Evolutionary conservation across 164 flowering plant species (phyloP).

Genomic region (Magnolia officinalis): DNA sequence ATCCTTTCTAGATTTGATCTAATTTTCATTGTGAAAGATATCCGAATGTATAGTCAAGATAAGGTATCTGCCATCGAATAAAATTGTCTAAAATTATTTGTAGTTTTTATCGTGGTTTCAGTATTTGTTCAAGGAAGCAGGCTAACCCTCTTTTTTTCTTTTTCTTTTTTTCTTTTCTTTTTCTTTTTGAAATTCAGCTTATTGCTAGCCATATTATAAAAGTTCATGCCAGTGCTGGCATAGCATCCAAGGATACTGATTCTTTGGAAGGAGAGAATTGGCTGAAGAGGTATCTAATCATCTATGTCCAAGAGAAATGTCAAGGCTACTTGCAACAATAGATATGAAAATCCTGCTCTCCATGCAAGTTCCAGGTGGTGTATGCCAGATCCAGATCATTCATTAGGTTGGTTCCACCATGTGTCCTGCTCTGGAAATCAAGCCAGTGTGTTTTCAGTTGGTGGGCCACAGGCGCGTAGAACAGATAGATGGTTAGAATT

Average conservation of each 20-base stretch:
- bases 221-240: conserved; percentile 81
- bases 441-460: no score
- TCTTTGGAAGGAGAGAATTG: conserved; percentile 81
- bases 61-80: conserved; percentile 48
- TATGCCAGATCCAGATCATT: background rate
- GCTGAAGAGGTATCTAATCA: conserved; percentile 72
- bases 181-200: conserved; percentile 35
- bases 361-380: background rate
- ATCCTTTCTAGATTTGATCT: conserved; percentile 97
- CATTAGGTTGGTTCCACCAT: background rate
- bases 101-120: background rate
- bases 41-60: conserved; percentile 84
- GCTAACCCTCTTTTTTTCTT: background rate
- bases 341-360: background rate
- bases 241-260: conserved; percentile 40
- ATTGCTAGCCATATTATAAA: conserved; percentile 93
- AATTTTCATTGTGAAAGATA: conserved; percentile 93
- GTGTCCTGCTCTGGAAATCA: background rate
- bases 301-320: background rate
- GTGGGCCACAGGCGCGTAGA: no score
- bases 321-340: background rate
- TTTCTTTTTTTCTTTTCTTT: background rate
- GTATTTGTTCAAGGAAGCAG: background rate
- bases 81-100: background rate
- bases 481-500: no score